Evolutionary conservation across 164 flowering plant genomes (phyloP).

Genomic region (Nymphaea colorata): DNA sequence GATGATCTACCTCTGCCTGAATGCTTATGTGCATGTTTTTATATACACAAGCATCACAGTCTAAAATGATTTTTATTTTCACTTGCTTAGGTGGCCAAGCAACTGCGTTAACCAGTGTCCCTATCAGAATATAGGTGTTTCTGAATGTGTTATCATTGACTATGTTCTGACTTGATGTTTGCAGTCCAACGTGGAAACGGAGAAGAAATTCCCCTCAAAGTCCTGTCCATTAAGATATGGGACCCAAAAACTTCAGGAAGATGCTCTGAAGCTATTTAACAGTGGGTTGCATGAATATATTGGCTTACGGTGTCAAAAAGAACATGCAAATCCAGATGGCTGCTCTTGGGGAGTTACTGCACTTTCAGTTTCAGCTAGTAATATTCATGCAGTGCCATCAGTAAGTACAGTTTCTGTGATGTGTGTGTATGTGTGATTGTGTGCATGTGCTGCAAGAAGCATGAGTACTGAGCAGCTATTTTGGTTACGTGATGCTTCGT

Average conservation of each 20-base stretch:
- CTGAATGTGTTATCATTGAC: too few relatives aligned
- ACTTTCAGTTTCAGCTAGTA: slow-evolving; percentile 84
- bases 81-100: too few relatives aligned
- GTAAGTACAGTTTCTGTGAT: slow-evolving; percentile 31
- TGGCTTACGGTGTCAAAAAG: slow-evolving; percentile 27
- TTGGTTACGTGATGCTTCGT: too few relatives aligned
- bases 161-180: too few relatives aligned
- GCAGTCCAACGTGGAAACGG: slow-evolving; percentile 36
- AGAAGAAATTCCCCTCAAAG: slow-evolving; percentile 78
- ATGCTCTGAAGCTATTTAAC: slow-evolving; percentile 64
- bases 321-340: slow-evolving; percentile 18
- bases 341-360: slow-evolving; percentile 63
- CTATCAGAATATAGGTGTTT: too few relatives aligned
- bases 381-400: slow-evolving; percentile 53
- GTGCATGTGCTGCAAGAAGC: background rate
- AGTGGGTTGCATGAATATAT: slow-evolving; percentile 73
- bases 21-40: too few relatives aligned
- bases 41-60: too few relatives aligned
- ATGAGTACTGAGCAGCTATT: too few relatives aligned
- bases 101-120: too few relatives aligned
- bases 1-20: too few relatives aligned
- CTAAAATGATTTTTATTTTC: too few relatives aligned
- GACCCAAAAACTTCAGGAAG: slow-evolving; percentile 70
- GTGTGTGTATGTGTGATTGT: background rate
- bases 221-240: slow-evolving; percentile 91